Evolutionary conservation across 2,329 filamentous ascomycete genomes (phyloP), one percentile per base, ranked within the genome.

Genomic region (Meredithiella fracta): DNA sequence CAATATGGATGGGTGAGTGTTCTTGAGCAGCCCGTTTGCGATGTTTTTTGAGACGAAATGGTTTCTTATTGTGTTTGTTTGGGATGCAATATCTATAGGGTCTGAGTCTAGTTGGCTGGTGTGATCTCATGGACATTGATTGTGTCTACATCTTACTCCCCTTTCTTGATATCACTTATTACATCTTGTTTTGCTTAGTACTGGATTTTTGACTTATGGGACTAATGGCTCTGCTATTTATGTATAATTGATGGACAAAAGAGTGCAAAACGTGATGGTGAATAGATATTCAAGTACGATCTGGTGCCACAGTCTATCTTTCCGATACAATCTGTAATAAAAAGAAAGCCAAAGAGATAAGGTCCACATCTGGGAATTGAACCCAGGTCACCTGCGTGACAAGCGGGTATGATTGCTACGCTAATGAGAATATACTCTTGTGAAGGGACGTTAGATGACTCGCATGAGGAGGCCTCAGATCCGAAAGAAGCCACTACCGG

Each of bases 1-100:
- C n/a, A 75, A 73, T 61, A 82, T 83, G 77, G 74, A 77, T 17
- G 78, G 69, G 59, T 78, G 63, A 57, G 51, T 26, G 11, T n/a
- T n/a, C n/a, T 14, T 25, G 9, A 58, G 8, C 22, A 31, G 17
- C 47, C 6, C n/a, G n/a, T n/a, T n/a, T n/a, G n/a, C n/a, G n/a
- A 31, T 40, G 37, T 34, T 14, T 47, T 47, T 38, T 44, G 40
- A 50, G 40, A 54, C 44, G 38, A 44, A 56, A 56, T 47, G 15
- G 50, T 49, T 44, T 38, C 38, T 26, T 40, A 29, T 23, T 47
- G 56, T 22, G 37, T 37, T 37, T 14, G 49, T 38, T 3, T 1
- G 42, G 9, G 42, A 47, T n/a, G 9, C 15, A n/a, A 20, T n/a
- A 34, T 55, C 42, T 47, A 2, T 17, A 2, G n/a, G 20, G 47